Base-by-base conservation (phyloP, 2,329 filamentous ascomycete species). In the Atkinsonella hypoxylon region DNA sequence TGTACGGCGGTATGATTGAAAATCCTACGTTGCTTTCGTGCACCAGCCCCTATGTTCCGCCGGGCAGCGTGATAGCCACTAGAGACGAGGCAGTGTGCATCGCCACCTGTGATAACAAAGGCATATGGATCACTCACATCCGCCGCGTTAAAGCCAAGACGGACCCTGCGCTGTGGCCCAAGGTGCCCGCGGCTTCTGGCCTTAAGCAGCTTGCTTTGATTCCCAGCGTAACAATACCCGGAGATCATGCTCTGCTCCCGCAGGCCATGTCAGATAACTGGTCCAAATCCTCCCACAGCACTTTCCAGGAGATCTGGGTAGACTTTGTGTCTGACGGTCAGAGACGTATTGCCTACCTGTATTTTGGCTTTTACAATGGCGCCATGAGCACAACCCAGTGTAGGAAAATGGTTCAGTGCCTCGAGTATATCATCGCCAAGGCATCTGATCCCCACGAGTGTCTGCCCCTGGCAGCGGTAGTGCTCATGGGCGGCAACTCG, bases 321-420 rank as follows among this genome's bases (percentile, higher is more conserved):
- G 67, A 70, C 30, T 66, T 66, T 40, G 60, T 57, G 13, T 51
- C 56, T 10, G 57, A 58, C 9, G 55, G 58, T 11, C 43, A 48
- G 12, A 50, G 54, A 11, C 60, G 58, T 15, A 57, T 65, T 7
- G 68, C 68, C 0, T 70, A 69, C 49, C 54, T 71, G n/a, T 65
- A 68, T 55, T 71, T 68, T 50, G 61, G 70, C 48, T 68, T 70
- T 48, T 71, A 70, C 59, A 71, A 71, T 49, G 69, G 69, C 31
- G 69, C 69, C 47, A 70, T 71, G 68, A 63, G 66, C 20, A 70
- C 67, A 0, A 53, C 51, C 7, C 66, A 71, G 50, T 71, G 69
- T 55, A 61, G 59, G 12, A 61, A 61, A 9, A 57, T 70, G 22
- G 61, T 66, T 47, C 58, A 62, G 8, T 67, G 66, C 12, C 61